Base-by-base conservation (phyloP, 345 rosid species). In the Bretschneidera sinensis region DNA sequence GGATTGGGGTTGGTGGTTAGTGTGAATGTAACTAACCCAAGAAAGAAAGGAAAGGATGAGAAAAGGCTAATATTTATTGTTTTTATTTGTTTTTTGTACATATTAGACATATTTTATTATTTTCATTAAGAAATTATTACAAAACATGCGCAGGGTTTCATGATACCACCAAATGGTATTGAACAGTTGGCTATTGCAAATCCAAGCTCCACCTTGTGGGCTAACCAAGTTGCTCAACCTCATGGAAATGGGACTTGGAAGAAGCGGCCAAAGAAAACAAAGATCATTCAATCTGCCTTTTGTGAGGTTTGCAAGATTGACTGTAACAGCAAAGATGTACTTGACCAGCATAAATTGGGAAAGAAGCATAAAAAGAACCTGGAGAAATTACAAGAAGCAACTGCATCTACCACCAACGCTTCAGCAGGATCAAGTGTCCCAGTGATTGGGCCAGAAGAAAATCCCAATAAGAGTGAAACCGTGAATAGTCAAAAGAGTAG, bases 351-450 rank as follows among this genome's bases (percentile, higher is more conserved):
- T 48, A 55, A 55, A 35, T 19, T 71, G 58, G 79, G 79, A 50
- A 75, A 75, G 75, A 71, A 67, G 55, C 77, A 71, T 74, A 51
- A 59, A 33, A 76, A 69, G 68, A 64, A 68, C 54, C 31, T 76
- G 56, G 62, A 68, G 62, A 68, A 68, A 55, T 57, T 64, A 22
- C 53, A 58, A 52, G 62, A 65, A 66, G 53, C 63, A 18, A n/a
- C 70, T 9, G 10, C 53, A 43, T 3, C 33, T 28, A 8, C 33
- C 8, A 8, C 5, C 33, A 28, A 28, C 33, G 8, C 8, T 2
- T 17, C 59, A 54, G 43, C 48, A 0, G 55, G 48, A 53, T 45
- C 68, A 19, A 35, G 22, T 20, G 48, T 54, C 47, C 69, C 73
- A 17, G 35, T 64, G 20, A 74, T 60, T 16, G 80, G 85, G 45